Evolutionary conservation across 306 rosid species (phyloP), one percentile per base, ranked within the genome.

Genomic region (Elaeagnus macrophylla): DNA sequence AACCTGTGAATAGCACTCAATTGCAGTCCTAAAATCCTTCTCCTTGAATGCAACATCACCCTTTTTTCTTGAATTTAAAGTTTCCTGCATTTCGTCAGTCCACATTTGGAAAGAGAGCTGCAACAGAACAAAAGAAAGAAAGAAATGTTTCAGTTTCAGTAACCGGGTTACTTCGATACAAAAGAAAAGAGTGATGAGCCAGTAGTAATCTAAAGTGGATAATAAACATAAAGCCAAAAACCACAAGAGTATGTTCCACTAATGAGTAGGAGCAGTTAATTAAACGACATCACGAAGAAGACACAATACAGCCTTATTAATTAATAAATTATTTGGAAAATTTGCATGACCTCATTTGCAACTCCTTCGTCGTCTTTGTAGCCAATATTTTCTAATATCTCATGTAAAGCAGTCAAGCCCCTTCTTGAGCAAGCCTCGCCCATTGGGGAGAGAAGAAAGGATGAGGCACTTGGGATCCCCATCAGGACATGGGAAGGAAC

Each of bases 81-180:
- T 74, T 14, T 86, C 95, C 74, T 83, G 95, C 88, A 86, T 86
- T 67, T 78, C 82, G 73, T 75, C 79, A 9, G 88, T 83, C 88
- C 91, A 86, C 95, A 86, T 83, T 59, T 86, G 93, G 69, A 86
- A 86, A 1, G 93, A 83, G 60, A 80, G 72, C 93, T 86, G 84
- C 68, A 63, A 35, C 15, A 53, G 5, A 68, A 49, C 40, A 67
- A 42, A 41, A 53, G 57, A 8, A n/a, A 47, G 43, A 15, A 52
- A 20, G n/a, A n/a, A n/a, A n/a, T n/a, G n/a, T 49, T 45, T 67
- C 10, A 72, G 62, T 53, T 39, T 40, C 52, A 59, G 15, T 18
- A 25, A 18, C 39, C 15, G 8, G 40, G 25, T 48, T 32, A 38
- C 51, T 57, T 38, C 65, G 39, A 43, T 18, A 3, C 25, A n/a